Evolutionary conservation across 495 filamentous ascomycete genomes (phyloP).

Genomic region (Trichoderma orchidacearum): DNA sequence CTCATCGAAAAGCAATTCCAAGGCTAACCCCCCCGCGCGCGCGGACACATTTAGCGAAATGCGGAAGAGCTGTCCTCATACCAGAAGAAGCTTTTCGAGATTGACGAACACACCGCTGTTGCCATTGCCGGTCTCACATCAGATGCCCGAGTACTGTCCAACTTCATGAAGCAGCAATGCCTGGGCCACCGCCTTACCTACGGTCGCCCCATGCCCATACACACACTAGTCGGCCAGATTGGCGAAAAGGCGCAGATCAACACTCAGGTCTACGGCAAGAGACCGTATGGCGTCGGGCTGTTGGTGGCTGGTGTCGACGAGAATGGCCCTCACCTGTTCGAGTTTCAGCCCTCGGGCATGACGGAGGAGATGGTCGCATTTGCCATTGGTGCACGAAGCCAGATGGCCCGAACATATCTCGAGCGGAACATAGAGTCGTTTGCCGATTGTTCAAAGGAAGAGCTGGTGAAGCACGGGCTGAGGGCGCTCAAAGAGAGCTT

Average conservation of each 20-base stretch:
- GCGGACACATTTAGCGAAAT: constrained; percentile 54
- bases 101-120: constrained; percentile 91
- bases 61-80: constrained; percentile 99
- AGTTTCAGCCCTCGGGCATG: constrained; percentile 94
- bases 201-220: constrained; percentile 79
- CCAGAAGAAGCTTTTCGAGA: constrained; percentile 96
- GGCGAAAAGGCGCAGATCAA: constrained; percentile 94
- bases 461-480: constrained; percentile 81
- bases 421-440: constrained; percentile 85
- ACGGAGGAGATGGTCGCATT: constrained; percentile 94
- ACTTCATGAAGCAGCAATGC: constrained; percentile 99
- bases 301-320: constrained; percentile 91
- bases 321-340: constrained; percentile 86
- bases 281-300: constrained; percentile 91
- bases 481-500: constrained; percentile 88
- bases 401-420: constrained; percentile 94
- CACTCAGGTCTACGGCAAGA: constrained; percentile 93
- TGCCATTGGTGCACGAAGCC: constrained; percentile 86
- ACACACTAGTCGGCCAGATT: constrained; percentile 77
- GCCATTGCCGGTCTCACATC: constrained; percentile 95
- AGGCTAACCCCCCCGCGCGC: constrained; percentile 3
- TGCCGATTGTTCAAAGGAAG: constrained; percentile 54
- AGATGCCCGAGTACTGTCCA: constrained; percentile 96
- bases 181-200: constrained; percentile 91
- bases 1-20: too few relatives aligned